A percentile compares a stretch with the other conserved stretches of the same genome.
These are phyloP conservation scores for Umbelopsis sp. DNA, from an alignment of 192 early-diverging fungal genomes.

Conservation along the genomic window DNA sequence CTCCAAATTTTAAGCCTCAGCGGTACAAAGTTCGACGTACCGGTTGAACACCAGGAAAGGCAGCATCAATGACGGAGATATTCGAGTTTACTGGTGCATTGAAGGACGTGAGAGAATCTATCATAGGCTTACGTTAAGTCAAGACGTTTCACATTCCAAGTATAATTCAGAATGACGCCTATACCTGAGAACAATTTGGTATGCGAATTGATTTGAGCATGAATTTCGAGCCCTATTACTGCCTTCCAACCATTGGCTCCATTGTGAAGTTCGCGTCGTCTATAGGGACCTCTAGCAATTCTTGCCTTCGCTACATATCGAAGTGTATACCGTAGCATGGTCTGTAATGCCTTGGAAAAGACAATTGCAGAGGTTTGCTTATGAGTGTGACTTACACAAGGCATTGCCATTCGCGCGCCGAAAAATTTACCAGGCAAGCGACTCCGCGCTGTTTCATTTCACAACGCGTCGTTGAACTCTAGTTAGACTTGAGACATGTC, in stretches of 20 bases:
- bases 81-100: slow-evolving; percentile 73
- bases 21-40: slow-evolving; percentile 39
- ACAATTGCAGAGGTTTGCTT: neutral
- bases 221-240: slow-evolving; percentile 90
- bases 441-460: neutral
- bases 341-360: neutral
- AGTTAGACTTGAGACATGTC: neutral
- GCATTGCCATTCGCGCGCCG: neutral
- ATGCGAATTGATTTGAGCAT: slow-evolving; percentile 74
- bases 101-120: slow-evolving; percentile 48
- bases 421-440: neutral
- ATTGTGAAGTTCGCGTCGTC: neutral
- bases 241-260: slow-evolving; percentile 51
- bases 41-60: slow-evolving; percentile 86
- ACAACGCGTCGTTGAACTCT: neutral
- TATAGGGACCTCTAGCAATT: neutral
- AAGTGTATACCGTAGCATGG: neutral
- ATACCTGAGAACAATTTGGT: slow-evolving; percentile 87
- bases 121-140: neutral
- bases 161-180: slow-evolving; percentile 18
- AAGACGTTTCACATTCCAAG: neutral
- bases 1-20: neutral
- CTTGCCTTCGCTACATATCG: neutral
- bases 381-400: slow-evolving; percentile 8
- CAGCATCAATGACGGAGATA: slow-evolving; percentile 76